A percentile compares a stretch with the other conserved stretches of the same genome.
Conservation (phyloP, 1,284 basidiomycete genomes). For the Ustilago sp. region DNA sequence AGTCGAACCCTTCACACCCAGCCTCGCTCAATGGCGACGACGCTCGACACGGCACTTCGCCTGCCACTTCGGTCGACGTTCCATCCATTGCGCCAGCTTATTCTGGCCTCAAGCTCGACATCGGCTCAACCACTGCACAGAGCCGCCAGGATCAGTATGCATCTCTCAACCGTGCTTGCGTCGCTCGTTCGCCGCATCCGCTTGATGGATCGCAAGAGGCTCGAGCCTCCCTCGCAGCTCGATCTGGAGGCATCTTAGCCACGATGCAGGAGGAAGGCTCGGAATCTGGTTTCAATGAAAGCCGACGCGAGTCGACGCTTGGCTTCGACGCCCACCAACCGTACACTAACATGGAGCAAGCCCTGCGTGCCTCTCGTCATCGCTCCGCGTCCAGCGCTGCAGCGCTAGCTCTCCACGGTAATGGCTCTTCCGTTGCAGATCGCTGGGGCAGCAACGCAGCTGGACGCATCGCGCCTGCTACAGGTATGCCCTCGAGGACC, state of each 20-base stretch:
- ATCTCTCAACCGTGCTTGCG: conserved; percentile 33
- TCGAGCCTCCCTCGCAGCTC: conserved; percentile 25
- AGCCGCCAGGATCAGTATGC: conserved; percentile 37
- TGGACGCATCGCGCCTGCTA: conserved; percentile 25
- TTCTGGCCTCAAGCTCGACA: conserved; percentile 37
- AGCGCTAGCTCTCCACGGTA: conserved; percentile 45
- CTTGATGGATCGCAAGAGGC: conserved; percentile 32
- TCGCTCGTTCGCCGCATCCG: conserved; percentile 41
- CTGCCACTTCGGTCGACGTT: conserved; percentile 38
- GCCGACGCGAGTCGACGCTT: conserved; percentile 33
- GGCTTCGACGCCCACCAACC: conserved; percentile 21
- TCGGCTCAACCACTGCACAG: conserved; percentile 12
- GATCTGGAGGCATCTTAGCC: conserved; percentile 32
- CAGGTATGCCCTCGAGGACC: conserved; percentile 20
- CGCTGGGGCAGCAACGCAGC: conserved; percentile 40
- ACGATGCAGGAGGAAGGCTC: conserved; percentile 51
- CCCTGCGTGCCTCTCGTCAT: conserved; percentile 43
- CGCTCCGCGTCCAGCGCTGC: conserved; percentile 60
- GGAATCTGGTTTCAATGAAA: conserved; percentile 7
- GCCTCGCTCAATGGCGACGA: conserved; percentile 44
- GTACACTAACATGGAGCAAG: conserved; percentile 27
- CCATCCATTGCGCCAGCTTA: conserved; percentile 14
- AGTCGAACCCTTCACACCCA: conserved; percentile 33
- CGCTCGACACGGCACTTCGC: conserved; percentile 38
- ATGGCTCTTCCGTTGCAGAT: conserved; percentile 26